Base-by-base conservation (phyloP, 108 stramenopile genomes). In the Cyclotella sp. region DNA sequence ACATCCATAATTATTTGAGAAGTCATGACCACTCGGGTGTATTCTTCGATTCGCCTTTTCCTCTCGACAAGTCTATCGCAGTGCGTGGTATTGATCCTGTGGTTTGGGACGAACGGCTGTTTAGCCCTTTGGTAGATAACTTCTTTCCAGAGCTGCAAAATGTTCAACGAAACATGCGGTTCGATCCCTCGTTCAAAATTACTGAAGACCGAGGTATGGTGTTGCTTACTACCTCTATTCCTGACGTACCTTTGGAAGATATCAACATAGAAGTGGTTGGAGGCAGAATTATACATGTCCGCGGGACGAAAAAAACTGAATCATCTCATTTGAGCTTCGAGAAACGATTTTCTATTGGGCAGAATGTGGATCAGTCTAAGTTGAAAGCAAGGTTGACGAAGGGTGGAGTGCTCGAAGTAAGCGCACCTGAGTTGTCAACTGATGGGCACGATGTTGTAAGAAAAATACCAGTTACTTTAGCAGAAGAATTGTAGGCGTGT, bases 231-330 rank as follows among this genome's bases (percentile, higher is more conserved):
- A 66, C 53, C 15, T 67, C 66, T 12, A 76, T 76, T 8, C 67
- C 75, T 45, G 75, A 76, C 22, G 40, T 76, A 19, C 66, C 75
- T 8, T 47, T 76, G 55, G 46, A 76, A 30, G 66, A 67, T 61
- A 76, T 76, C 28, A 49, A 59, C 34, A 76, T 76, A 61, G 75
- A 76, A 68, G 75, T 76, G 55, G 46, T 76, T 22, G 75, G 66
- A 7, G 75, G 58, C 11, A 67, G 66, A 49, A 51, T 76, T 27
- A 42, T 76, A 22, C 75, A 76, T 61, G 68, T 76, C 22, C 27
- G 60, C 26, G 75, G 75, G 27, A 66, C 45, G n/a, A 46, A 68
- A 24, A 68, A 5, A 15, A 76, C 57, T 24, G 43, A 44, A 27
- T 30, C 57, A 5, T 76, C 75, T n/a, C 75, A 68, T 24, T 44